Evolutionary conservation across 441 rosid genomes (phyloP).

Genomic region (Arabidopsis hybrid): DNA sequence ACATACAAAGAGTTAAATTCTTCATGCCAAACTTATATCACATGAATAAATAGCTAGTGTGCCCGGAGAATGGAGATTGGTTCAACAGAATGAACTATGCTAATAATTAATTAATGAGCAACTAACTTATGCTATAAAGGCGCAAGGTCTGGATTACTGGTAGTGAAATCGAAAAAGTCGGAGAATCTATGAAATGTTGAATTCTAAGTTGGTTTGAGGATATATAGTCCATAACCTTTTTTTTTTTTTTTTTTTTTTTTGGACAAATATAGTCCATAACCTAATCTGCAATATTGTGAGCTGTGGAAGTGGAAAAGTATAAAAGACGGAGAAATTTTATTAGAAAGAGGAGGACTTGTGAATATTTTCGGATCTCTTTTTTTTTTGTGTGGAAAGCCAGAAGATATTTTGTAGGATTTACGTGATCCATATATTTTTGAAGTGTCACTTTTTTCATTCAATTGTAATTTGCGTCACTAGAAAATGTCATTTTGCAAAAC

Average conservation of each 20-base stretch:
- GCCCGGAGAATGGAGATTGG: not conserved
- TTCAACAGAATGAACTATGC: not conserved
- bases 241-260: too few relatives aligned
- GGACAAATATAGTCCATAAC: not conserved
- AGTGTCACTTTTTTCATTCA: not conserved
- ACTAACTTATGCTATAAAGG: too few relatives aligned
- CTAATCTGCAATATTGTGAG: slow-evolving; percentile 4
- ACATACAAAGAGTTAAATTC: too few relatives aligned
- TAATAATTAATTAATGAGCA: too few relatives aligned
- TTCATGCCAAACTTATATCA: not conserved
- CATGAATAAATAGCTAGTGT: not conserved
- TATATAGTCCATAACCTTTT: too few relatives aligned
- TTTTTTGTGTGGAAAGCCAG: not conserved
- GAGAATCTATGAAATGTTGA: not conserved
- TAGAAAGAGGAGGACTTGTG: not conserved
- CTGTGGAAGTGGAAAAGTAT: not conserved
- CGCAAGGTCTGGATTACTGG: too few relatives aligned
- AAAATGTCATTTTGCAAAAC: not conserved
- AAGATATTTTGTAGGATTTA: not conserved
- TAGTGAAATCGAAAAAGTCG: not conserved
- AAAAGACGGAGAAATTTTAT: not conserved
- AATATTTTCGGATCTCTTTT: not conserved
- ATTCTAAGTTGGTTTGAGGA: not conserved
- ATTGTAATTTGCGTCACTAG: not conserved
- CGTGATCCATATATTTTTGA: not conserved